Base-by-base conservation (phyloP, 345 rosid genomes). In the Lepidium aucheri region DNA sequence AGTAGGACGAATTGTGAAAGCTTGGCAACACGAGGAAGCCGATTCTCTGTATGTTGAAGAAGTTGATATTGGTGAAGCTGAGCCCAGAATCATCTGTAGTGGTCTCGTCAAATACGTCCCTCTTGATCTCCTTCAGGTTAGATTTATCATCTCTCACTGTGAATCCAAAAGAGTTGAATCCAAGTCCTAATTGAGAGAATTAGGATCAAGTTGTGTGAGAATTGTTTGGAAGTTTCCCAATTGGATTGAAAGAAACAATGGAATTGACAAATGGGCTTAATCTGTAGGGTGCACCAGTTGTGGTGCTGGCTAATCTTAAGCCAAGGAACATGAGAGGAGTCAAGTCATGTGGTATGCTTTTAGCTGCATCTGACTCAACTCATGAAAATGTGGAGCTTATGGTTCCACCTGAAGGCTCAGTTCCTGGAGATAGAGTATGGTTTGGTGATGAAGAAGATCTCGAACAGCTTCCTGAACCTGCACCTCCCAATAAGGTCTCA, bases 251-350 rank as follows among this genome's bases (percentile, higher is more conserved):
- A 26, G 30, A 26, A 26, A 26, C 30, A 26, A 26, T 26, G 30
- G 6, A 26, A 26, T 26, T 26, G 30, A 26, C 30, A 26, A 26
- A 26, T 26, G 30, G 6, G 1, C 6, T 26, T 6, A 26, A 26
- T 26, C 6, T 49, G 14, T 72, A 87, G 90, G 86, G 81, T 39
- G 82, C 84, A 65, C 63, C 78, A 74, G 98, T 90, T 8, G 91
- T 84, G 59, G 98, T 93, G 14, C 76, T 93, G 46, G 90, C 96
- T 45, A 93, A 93, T 78, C 71, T 93, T 33, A 90, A 93, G 81
- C 81, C 98, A 1, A 81, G 98, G 76, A 93, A 86, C 66, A 93
- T 93, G 97, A 88, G 96, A 24, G 98, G 98, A 22, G 89, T 93
- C 0, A 90, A 93, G 81, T 93, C 98, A 12, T 77, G 36, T 61